phyloP scores from a whole-genome alignment of 148 eudicot species.

The Silene latifolia region DNA sequence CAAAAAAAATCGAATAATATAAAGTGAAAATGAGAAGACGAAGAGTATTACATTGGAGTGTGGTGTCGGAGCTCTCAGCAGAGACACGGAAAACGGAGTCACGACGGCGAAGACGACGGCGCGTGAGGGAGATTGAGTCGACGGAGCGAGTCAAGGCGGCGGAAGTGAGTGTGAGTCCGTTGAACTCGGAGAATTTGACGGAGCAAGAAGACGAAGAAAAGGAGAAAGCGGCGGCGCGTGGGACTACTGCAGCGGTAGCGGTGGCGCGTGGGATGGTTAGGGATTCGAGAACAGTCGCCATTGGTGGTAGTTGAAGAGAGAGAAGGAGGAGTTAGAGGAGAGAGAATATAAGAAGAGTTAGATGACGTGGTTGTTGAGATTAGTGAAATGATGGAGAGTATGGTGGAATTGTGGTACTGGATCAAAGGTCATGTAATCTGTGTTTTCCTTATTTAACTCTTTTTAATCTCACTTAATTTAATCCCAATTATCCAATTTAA shows the following conservation, averaged over 20 bases:
- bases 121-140: conserved; percentile 21
- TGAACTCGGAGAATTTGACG: conserved; percentile 37
- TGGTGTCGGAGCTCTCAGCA: conserved; percentile 66
- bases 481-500: no score
- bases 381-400: background rate
- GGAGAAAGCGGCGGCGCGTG: conserved; percentile 34
- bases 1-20: no score
- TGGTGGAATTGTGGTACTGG: background rate
- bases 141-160: conserved; percentile 22
- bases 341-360: background rate
- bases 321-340: conserved; percentile 11
- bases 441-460: background rate
- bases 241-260: conserved; percentile 26
- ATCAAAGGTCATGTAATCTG: background rate
- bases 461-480: no score
- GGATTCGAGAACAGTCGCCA: conserved; percentile 63
- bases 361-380: conserved; percentile 8
- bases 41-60: conserved; percentile 48
- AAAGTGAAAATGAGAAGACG: background rate
- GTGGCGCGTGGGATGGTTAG: conserved; percentile 52
- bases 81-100: conserved; percentile 39
- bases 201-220: conserved; percentile 26
- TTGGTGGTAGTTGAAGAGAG: conserved; percentile 15
- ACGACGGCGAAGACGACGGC: background rate
- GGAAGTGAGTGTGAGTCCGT: conserved; percentile 38